Evolutionary conservation across 495 filamentous ascomycete genomes (phyloP), one percentile per base, ranked within the genome.

Genomic region (Neurospora sp.): DNA sequence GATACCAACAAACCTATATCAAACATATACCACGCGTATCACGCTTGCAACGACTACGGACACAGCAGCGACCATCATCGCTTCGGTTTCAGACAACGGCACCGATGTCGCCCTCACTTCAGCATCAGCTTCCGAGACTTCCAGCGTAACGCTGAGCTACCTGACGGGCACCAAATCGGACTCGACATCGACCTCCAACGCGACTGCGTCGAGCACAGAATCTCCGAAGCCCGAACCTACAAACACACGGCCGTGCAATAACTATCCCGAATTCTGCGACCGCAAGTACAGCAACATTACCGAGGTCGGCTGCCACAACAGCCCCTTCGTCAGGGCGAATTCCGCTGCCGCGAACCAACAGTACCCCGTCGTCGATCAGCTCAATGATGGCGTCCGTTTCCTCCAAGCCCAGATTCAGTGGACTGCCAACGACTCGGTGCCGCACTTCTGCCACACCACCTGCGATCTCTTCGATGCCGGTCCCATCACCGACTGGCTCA

Each of bases 231-330:
- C 87, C 0, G 77, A 81, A 20, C 82, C 87, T 0, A 87, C 87
- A 2, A 93, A 93, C 76, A 92, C 90, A 1, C 88, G 87, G 72
- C 89, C 93, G 4, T 98, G 95, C 85, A 98, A 98, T 80, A 87
- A 88, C 79, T 92, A 95, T 76, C 82, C 89, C n/a, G 93, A 96
- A 78, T 89, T 97, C 77, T 98, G 95, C 82, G 80, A 78, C 9
- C 87, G 94, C 68, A 89, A 88, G 72, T 98, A 95, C 78, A 92
- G 91, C 83, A 96, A 97, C 80, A 92, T 98, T 79, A 96, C 94
- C 71, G 85, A 93, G 78, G 89, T 98, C 4, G 92, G 91, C 27
- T 91, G 92, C 16, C 86, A 98, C 83, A 97, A 97, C 83, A 94
- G 91, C 40, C 92, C 94, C 22, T 98, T 98, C 79, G 88, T 89